Evolutionary conservation across 768 basidiomycete species (phyloP), one percentile per base, ranked within the genome.

Genomic region (Russula vinacea): DNA sequence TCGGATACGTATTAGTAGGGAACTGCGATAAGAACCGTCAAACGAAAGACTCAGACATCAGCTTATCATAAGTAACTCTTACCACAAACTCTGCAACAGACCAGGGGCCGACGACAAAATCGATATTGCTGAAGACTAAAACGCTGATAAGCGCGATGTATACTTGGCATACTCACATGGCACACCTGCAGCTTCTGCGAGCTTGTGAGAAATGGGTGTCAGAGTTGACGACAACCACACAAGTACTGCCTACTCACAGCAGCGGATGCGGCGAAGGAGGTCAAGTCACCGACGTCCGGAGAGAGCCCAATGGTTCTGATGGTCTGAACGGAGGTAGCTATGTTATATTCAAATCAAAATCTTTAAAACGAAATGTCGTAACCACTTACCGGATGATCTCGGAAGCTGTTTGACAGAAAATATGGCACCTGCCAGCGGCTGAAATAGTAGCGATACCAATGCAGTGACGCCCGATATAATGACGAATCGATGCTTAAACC

Each of bases 401-500:
- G 71, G 50, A 40, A 70, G 66, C 45, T 74, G 65, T 50, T 59
- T 68, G 39, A 71, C 57, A 45, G 75, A 67, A 54, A 77, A 70
- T 19, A 77, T 45, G 13, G 73, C 71, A 65, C 73, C 74, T 68
- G 87, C 82, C 5, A 89, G 71, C 5, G 87, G 85, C 68, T 87
- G 87, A 37, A 85, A 80, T 0, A 81, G 58, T 57, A 80, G 75
- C 10, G 80, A 77, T 32, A 73, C 69, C 13, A 82, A 39, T 0
- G 81, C 83, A 1, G 81, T 80, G 2, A 84, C 49, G 0, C 81
- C 73, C 5, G 88, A 88, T 71, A 80, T 69, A 61, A 81, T 74
- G 10, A 89, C 74, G 45, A 88, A 70, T 50, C 78, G 76, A 71
- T 89, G 87, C 65, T 76, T 83, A 66, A 83, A 80, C 55, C 74